These are phyloP conservation scores for Elsinoe arachidis DNA, from an alignment of 2,329 filamentous ascomycete genomes.

Conservation along the genomic window DNA sequence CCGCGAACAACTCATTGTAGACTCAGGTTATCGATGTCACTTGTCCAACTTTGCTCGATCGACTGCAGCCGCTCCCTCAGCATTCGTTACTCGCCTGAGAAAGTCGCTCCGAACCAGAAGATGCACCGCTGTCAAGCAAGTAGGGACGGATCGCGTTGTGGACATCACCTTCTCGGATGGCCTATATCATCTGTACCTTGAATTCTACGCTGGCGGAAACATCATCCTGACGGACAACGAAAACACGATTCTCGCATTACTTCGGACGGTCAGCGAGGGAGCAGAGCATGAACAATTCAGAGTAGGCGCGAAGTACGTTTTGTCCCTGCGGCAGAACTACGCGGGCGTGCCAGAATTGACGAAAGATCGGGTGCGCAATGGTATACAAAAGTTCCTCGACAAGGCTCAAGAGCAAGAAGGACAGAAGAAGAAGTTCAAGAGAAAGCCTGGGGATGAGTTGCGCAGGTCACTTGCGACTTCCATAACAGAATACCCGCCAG, in stretches of 20 bases:
- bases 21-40: constrained; percentile 93
- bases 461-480: constrained; percentile 72
- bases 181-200: constrained; percentile 74
- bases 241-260: constrained; percentile 69
- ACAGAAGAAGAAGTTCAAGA: constrained; percentile 58
- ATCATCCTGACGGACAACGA: constrained; percentile 84
- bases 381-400: constrained; percentile 57
- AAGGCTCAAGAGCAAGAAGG: constrained; percentile 44
- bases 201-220: constrained; percentile 95
- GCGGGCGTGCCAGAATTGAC: constrained; percentile 66
- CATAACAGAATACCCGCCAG: constrained; percentile 81
- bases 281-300: constrained; percentile 77
- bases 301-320: constrained; percentile 66
- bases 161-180: constrained; percentile 92
- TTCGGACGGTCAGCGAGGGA: constrained; percentile 71
- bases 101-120: constrained; percentile 82
- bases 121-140: constrained; percentile 70
- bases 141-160: constrained; percentile 88
- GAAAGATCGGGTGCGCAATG: constrained; percentile 59
- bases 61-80: constrained; percentile 73
- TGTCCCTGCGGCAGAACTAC: constrained; percentile 79
- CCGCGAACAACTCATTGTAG: constrained; percentile 83
- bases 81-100: constrained; percentile 75
- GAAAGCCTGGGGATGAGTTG: constrained; percentile 65
- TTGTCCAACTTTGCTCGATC: constrained; percentile 83